Evolutionary conservation across 1,284 basidiomycete species (phyloP).

Genomic region (Uromyces viciae-fabae): DNA sequence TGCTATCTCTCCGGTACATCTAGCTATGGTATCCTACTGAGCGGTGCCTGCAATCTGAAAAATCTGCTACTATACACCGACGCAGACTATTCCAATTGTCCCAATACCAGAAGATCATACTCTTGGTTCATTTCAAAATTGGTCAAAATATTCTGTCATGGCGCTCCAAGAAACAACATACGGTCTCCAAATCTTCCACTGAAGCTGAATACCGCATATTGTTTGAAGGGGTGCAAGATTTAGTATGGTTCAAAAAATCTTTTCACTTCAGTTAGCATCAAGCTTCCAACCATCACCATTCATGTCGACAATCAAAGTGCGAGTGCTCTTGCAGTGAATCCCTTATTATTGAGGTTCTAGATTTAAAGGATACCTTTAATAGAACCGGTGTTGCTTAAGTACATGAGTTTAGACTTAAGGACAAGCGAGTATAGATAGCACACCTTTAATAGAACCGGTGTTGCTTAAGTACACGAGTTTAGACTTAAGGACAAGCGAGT

Average conservation of each 20-base stretch:
- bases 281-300: background rate
- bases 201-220: background rate
- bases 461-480: too few relatives aligned
- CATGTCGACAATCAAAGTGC: background rate
- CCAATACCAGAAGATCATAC: background rate
- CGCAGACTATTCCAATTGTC: background rate
- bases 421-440: too few relatives aligned
- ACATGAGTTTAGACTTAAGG: too few relatives aligned
- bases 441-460: too few relatives aligned
- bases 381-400: too few relatives aligned
- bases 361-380: too few relatives aligned
- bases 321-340: background rate
- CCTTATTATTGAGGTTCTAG: too few relatives aligned
- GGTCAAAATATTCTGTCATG: background rate
- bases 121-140: background rate
- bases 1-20: background rate
- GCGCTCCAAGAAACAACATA: background rate
- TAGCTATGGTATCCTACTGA: background rate
- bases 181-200: background rate
- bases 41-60: background rate
- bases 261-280: background rate
- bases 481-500: too few relatives aligned
- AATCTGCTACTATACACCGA: background rate
- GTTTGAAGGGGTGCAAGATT: background rate
- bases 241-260: background rate